phyloP scores from a whole-genome alignment of 2,329 filamentous ascomycete species.

The Colletotrichum sp. region DNA sequence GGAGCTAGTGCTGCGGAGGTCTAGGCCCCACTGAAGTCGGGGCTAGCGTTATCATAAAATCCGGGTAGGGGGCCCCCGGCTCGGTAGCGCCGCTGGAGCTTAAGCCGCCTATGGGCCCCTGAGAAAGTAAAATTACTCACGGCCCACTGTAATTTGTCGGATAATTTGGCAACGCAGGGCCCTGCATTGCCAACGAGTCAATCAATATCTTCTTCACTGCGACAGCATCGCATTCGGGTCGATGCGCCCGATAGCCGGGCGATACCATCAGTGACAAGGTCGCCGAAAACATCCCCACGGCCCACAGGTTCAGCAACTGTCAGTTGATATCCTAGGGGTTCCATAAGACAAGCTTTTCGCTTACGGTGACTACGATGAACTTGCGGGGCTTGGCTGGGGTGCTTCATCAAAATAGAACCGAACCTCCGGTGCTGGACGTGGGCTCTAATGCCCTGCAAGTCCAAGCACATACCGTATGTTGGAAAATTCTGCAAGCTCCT shows the following conservation, averaged over 20 bases:
- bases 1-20: too few relatives aligned
- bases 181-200: background rate
- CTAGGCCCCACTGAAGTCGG: too few relatives aligned
- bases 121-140: too few relatives aligned
- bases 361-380: background rate
- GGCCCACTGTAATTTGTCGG: too few relatives aligned
- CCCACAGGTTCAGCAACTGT: background rate
- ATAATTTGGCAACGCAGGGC: background rate
- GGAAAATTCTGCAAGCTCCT: background rate
- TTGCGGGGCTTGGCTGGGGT: background rate
- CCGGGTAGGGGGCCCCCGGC: too few relatives aligned
- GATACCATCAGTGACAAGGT: background rate
- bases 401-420: background rate
- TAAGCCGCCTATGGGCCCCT: too few relatives aligned
- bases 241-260: background rate
- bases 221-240: background rate
- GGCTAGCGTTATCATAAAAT: too few relatives aligned
- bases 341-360: background rate
- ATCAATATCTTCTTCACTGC: background rate
- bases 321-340: background rate
- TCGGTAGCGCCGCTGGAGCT: too few relatives aligned
- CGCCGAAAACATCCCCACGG: background rate
- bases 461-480: background rate
- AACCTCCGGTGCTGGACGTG: background rate
- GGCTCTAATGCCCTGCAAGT: background rate